Evolutionary conservation across 2,329 filamentous ascomycete species (phyloP).

Genomic region (Pseudogymnoascus sp.): DNA sequence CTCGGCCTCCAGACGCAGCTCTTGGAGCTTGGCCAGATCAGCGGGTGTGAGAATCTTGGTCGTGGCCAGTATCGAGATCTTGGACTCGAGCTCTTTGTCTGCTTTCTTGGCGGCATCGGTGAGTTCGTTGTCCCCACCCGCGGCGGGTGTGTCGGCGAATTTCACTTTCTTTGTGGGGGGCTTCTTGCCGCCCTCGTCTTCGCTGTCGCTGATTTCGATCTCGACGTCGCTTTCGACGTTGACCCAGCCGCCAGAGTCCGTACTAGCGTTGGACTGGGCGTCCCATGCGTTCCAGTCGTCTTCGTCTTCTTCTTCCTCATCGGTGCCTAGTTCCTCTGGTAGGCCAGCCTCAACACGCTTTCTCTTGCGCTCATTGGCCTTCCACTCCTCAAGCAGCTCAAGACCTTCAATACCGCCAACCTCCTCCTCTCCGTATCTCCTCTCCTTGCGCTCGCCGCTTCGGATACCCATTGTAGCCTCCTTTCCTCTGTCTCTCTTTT

Average conservation of each 20-base stretch:
- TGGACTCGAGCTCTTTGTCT: constrained; percentile 30
- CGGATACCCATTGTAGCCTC: constrained; percentile 78
- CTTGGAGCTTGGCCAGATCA: constrained; percentile 88
- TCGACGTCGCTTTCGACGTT: constrained; percentile 77
- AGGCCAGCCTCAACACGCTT: constrained; percentile 65
- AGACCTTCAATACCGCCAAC: constrained; percentile 82
- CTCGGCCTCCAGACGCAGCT: constrained; percentile 69
- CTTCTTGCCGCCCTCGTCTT: constrained; percentile 53
- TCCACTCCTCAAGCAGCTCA: constrained; percentile 87
- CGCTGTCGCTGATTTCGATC: constrained; percentile 67
- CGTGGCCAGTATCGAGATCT: constrained; percentile 73
- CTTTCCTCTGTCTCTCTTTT: constrained; percentile 86
- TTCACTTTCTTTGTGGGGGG: constrained; percentile 61
- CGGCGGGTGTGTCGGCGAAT: constrained; percentile 26
- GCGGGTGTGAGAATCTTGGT: constrained; percentile 92
- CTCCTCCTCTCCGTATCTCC: constrained; percentile 76
- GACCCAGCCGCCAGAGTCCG: constrained; percentile 85
- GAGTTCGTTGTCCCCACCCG: constrained; percentile 39
- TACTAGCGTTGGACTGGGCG: constrained; percentile 49
- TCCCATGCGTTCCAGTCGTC: constrained; percentile 56
- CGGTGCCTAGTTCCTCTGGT: constrained; percentile 54
- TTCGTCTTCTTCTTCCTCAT: constrained; percentile 54
- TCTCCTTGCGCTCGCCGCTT: constrained; percentile 66
- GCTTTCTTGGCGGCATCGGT: constrained; percentile 39
- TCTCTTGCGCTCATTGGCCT: constrained; percentile 76